These are phyloP conservation scores for Scytalidium sp. DNA, from an alignment of 2,329 filamentous ascomycete species.

Conservation along the genomic window DNA sequence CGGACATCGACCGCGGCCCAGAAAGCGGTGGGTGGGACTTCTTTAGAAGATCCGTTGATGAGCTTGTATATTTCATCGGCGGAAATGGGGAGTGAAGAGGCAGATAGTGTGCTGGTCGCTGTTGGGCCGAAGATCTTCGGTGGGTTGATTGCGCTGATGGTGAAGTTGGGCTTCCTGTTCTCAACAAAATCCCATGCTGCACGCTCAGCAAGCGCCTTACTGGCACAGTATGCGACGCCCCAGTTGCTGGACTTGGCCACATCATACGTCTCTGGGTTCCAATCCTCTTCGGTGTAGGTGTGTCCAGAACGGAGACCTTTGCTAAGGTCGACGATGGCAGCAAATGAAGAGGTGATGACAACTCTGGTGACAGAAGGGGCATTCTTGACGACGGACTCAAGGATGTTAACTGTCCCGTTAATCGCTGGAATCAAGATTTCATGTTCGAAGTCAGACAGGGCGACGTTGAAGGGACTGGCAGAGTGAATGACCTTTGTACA, in stretches of 20 bases:
- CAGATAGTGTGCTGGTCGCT: slow-evolving; percentile 55
- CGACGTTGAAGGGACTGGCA: slow-evolving; percentile 49
- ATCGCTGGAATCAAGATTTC: slow-evolving; percentile 51
- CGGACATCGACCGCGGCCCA: slow-evolving; percentile 54
- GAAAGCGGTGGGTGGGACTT: slow-evolving; percentile 46
- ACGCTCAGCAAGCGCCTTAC: slow-evolving; percentile 63
- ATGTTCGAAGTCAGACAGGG: slow-evolving; percentile 26
- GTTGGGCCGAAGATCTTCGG: slow-evolving; percentile 61
- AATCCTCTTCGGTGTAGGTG: slow-evolving; percentile 48
- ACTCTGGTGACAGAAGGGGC: slow-evolving; percentile 31
- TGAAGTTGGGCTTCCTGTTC: slow-evolving; percentile 50
- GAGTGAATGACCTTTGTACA: slow-evolving; percentile 65
- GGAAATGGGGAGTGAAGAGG: slow-evolving; percentile 66
- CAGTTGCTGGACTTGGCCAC: slow-evolving; percentile 23
- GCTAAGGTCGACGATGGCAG: slow-evolving; percentile 50
- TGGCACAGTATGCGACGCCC: slow-evolving; percentile 26
- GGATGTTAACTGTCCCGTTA: slow-evolving; percentile 45
- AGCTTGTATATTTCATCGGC: slow-evolving; percentile 66
- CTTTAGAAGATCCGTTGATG: slow-evolving; percentile 55
- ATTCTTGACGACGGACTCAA: slow-evolving; percentile 40
- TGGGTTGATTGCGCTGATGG: slow-evolving; percentile 56
- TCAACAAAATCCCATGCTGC: slow-evolving; percentile 61
- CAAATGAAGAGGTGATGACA: slow-evolving; percentile 62
- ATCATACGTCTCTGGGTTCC: slow-evolving; percentile 48
- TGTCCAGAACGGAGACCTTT: slow-evolving; percentile 48